Percentiles rank a stretch among this genome's conserved stretches.
These are phyloP conservation scores for Fraxinus floribunda DNA, from an alignment of 305 asterid genomes.

Conservation along the genomic window DNA sequence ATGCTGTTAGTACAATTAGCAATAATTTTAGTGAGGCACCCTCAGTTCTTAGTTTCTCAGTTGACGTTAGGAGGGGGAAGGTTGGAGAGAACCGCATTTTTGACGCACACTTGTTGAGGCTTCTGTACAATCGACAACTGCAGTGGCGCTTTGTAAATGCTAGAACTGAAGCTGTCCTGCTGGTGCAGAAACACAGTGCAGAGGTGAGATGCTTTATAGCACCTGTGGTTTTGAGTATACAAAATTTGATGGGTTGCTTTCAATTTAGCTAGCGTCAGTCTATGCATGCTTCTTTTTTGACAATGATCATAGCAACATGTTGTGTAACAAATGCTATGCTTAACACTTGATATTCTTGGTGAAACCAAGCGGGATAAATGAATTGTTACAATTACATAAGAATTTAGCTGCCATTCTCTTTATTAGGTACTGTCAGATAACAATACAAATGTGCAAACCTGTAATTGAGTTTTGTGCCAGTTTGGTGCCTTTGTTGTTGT, in stretches of 20 bases:
- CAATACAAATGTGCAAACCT: neutral
- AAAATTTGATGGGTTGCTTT: neutral
- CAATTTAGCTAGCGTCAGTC: conserved; percentile 3
- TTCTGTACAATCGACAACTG: conserved; percentile 80
- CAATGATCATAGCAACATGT: neutral
- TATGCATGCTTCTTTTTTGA: conserved; percentile 3
- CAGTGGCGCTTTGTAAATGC: conserved; percentile 96
- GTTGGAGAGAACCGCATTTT: conserved; percentile 79
- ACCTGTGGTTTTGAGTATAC: neutral
- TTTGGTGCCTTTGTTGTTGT: neutral
- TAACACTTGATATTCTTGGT: neutral
- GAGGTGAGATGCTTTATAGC: conserved; percentile 52
- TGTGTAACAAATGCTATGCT: neutral
- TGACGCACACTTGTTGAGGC: conserved; percentile 84
- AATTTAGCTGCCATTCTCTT: neutral
- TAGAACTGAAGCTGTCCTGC: conserved; percentile 64
- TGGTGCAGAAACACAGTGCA: conserved; percentile 68
- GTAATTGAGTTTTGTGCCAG: neutral
- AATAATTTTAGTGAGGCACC: conserved; percentile 69
- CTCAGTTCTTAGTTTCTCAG: conserved; percentile 89
- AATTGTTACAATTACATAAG: neutral
- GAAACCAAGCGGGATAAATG: neutral
- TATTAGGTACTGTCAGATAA: conserved; percentile 15
- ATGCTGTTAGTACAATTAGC: conserved; percentile 71
- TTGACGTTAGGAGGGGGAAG: conserved; percentile 87